Evolutionary conservation across 176 grass and related monocot genomes (phyloP), one percentile per base, ranked within the genome.

Genomic region (Neostapfia colusana): DNA sequence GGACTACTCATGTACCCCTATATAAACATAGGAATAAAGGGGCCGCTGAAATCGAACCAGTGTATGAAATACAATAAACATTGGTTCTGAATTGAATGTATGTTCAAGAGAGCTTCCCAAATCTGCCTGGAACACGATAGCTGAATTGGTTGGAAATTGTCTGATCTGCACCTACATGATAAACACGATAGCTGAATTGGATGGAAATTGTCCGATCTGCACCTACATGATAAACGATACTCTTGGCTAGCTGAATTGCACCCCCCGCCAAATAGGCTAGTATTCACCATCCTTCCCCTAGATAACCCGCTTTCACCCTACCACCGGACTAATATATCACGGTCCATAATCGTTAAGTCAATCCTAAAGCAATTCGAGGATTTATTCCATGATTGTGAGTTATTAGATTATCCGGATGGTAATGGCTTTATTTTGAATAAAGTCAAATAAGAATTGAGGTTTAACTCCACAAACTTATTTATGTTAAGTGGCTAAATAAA

Each of bases 351-450:
- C n/a, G n/a, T n/a, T n/a, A n/a, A n/a, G n/a, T n/a, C n/a, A n/a
- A n/a, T 51, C 49, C 2, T 51, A 49, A 50, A 5, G 16, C 48
- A 50, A 5, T 18, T 18, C 7, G 48, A 50, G 15, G 20, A 18
- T 50, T 50, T 50, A 50, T 54, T n/a, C n/a, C 10, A 57, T 11
- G 54, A 57, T 23, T 58, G 34, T 49, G 10, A 11, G 27, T 25
- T 65, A 15, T 8, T 39, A 13, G n/a, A n/a, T n/a, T n/a, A n/a
- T 48, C 50, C 26, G 46, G 10, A 48, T 70, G 27, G 43, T 1
- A 36, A 36, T 77, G 7, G 48, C 45, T 44, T 24, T 77, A 20
- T 63, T 72, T 8, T 8, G n/a, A n/a, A 48, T 10, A 76, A 76
- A 63, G 23, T 50, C 31, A 76, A 46, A 43, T n/a, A n/a, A 28